Conservation (phyloP, 495 filamentous ascomycete genomes). For the Xylaria acuta region DNA sequence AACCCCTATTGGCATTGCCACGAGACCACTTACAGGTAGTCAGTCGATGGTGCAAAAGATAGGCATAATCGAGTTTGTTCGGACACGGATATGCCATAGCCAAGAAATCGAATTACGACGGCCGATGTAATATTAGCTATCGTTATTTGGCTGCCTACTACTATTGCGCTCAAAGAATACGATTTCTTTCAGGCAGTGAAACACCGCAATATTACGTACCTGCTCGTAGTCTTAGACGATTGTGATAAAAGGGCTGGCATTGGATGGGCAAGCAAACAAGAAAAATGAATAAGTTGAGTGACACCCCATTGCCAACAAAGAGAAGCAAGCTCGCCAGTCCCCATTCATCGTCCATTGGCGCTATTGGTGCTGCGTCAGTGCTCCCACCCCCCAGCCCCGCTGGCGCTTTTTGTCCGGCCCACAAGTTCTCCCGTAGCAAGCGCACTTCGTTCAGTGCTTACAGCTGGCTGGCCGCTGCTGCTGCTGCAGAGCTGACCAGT, state of each 20-base stretch:
- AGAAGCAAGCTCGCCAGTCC: not conserved
- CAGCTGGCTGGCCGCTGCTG: conserved; percentile 28
- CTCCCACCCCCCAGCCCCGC: conserved; percentile 32
- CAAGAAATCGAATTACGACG: conserved; percentile 11
- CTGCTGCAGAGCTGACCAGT: conserved; percentile 21
- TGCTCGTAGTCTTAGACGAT: not conserved
- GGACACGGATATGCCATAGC: not conserved
- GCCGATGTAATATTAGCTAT: not conserved
- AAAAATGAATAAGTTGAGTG: not conserved
- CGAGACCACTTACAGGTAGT: conserved; percentile 17
- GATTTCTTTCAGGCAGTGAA: conserved; percentile 5
- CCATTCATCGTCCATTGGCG: not conserved
- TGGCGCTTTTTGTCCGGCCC: conserved; percentile 43
- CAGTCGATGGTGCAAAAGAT: not conserved
- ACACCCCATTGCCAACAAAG: conserved; percentile 24
- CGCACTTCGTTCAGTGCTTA: conserved; percentile 13
- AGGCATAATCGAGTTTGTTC: conserved; percentile 14
- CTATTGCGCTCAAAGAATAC: not conserved
- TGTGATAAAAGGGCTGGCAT: conserved; percentile 1
- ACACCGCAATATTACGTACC: not conserved
- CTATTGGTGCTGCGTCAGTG: not conserved
- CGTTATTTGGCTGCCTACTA: conserved; percentile 12
- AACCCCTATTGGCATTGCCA: not conserved
- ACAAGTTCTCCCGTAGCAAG: conserved; percentile 36
- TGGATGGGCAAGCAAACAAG: not conserved